These are phyloP conservation scores for Thuidium tamariscinum DNA, from an alignment of 225 moss, liverwort and hornwort genomes.

Conservation along the genomic window DNA sequence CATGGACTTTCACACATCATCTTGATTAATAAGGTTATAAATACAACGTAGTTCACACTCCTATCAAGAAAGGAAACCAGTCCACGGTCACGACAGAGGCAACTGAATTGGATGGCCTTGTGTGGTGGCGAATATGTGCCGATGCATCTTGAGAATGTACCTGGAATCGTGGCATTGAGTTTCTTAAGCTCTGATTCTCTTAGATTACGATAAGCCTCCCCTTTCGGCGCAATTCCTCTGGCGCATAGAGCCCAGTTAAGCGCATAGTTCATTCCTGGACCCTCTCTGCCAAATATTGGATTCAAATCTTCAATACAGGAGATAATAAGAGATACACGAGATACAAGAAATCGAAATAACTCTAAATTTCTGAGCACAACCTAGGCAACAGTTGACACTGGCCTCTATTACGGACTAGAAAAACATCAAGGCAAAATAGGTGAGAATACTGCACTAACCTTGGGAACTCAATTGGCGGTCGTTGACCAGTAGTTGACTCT, in stretches of 20 bases:
- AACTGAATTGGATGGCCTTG: not conserved
- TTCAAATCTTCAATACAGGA: not conserved
- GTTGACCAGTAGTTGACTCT: constrained; percentile 11
- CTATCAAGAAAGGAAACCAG: not conserved
- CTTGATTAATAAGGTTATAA: not conserved
- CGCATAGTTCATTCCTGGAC: constrained; percentile 44
- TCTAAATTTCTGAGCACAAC: not conserved
- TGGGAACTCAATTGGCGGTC: constrained; percentile 27
- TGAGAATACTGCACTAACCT: constrained; percentile 20
- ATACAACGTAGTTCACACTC: not conserved
- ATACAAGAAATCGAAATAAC: not conserved
- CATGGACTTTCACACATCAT: not conserved
- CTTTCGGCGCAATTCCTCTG: constrained; percentile 33
- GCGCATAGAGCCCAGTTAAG: constrained; percentile 55
- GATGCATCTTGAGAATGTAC: not conserved
- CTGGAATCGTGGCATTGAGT: constrained; percentile 37
- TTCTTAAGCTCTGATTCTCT: constrained; percentile 38
- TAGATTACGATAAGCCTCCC: constrained; percentile 47
- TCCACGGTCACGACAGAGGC: not conserved
- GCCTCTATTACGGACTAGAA: not conserved
- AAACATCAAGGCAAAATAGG: not conserved
- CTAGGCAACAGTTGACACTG: not conserved
- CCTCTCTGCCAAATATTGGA: constrained; percentile 29
- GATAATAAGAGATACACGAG: not conserved
- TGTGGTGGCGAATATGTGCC: not conserved